Evolutionary conservation across 169 alveolate genomes (phyloP).

Genomic region (Babesia bigemina): DNA sequence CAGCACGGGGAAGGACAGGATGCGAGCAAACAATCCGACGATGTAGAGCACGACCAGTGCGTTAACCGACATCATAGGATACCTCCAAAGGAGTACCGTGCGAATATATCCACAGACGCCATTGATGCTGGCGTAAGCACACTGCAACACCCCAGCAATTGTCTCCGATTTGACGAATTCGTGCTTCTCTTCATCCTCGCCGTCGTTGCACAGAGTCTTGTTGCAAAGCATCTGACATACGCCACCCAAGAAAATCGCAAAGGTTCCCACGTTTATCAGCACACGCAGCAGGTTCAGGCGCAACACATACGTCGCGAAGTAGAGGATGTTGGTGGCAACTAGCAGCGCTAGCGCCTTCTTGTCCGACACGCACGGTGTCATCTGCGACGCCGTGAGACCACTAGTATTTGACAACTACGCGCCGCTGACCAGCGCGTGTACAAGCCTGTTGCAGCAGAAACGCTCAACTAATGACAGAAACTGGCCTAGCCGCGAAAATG

Average conservation of each 20-base stretch:
- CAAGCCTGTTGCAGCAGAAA: too few species aligned
- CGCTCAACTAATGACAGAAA: too few species aligned
- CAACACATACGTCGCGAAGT: constrained; percentile 52
- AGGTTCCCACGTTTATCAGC: constrained; percentile 20
- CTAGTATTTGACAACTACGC: too few species aligned
- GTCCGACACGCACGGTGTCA: constrained; percentile 7
- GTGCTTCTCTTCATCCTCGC: constrained; percentile 3
- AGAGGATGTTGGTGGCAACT: constrained; percentile 43
- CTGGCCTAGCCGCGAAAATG: too few species aligned
- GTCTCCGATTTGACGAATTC: constrained; percentile 19
- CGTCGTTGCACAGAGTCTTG: not conserved
- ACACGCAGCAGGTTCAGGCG: constrained; percentile 35
- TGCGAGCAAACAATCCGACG: constrained; percentile 29
- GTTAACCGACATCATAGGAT: constrained; percentile 32
- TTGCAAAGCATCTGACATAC: constrained; percentile 21
- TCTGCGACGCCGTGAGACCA: constrained; percentile 2
- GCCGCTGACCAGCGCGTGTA: too few species aligned
- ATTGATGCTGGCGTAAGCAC: constrained; percentile 17
- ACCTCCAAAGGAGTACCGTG: constrained; percentile 42
- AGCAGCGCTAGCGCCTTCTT: constrained; percentile 36
- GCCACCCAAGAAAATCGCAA: constrained; percentile 50
- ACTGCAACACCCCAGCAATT: constrained; percentile 14
- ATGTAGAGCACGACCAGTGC: constrained; percentile 39
- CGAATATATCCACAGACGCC: not conserved
- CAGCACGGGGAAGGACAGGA: constrained; percentile 34